These are phyloP conservation scores for Candida maris DNA, from an alignment of 805 yeast genomes.

Conservation along the genomic window DNA sequence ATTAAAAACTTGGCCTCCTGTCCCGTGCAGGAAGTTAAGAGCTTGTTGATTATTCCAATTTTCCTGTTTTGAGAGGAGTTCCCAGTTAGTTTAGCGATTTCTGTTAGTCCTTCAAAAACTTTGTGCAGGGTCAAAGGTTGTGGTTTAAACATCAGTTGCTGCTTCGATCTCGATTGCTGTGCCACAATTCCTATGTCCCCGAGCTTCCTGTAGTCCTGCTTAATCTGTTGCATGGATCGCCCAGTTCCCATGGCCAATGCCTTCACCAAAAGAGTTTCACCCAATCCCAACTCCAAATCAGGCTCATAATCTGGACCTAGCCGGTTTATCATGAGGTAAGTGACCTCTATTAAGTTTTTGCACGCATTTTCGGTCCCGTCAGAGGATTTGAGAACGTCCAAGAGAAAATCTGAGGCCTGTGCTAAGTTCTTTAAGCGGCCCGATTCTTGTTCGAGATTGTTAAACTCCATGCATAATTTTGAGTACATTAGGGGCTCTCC, in stretches of 20 bases:
- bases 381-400: slow-evolving; percentile 53
- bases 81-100: slow-evolving; percentile 77
- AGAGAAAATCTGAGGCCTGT: slow-evolving; percentile 68
- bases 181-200: slow-evolving; percentile 95
- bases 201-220: slow-evolving; percentile 65
- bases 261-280: slow-evolving; percentile 83
- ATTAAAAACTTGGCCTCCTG: slow-evolving; percentile 88
- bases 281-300: slow-evolving; percentile 88
- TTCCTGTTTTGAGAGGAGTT: slow-evolving; percentile 77
- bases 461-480: slow-evolving; percentile 62
- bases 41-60: slow-evolving; percentile 70
- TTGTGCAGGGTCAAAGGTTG: slow-evolving; percentile 66
- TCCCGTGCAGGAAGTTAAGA: slow-evolving; percentile 82
- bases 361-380: slow-evolving; percentile 29
- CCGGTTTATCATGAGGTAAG: slow-evolving; percentile 82
- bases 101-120: slow-evolving; percentile 71
- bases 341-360: slow-evolving; percentile 57
- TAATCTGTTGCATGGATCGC: slow-evolving; percentile 64
- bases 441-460: slow-evolving; percentile 72
- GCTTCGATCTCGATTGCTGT: slow-evolving; percentile 73
- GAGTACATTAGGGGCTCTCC: slow-evolving; percentile 33
- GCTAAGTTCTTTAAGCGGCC: slow-evolving; percentile 81
- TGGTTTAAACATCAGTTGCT: slow-evolving; percentile 92
- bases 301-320: slow-evolving; percentile 92
- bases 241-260: slow-evolving; percentile 92